Percentiles rank a stretch among this genome's conserved stretches.
These are phyloP conservation scores for Hydrangea macrophylla DNA, from an alignment of 148 eudicot species.

Conservation along the genomic window DNA sequence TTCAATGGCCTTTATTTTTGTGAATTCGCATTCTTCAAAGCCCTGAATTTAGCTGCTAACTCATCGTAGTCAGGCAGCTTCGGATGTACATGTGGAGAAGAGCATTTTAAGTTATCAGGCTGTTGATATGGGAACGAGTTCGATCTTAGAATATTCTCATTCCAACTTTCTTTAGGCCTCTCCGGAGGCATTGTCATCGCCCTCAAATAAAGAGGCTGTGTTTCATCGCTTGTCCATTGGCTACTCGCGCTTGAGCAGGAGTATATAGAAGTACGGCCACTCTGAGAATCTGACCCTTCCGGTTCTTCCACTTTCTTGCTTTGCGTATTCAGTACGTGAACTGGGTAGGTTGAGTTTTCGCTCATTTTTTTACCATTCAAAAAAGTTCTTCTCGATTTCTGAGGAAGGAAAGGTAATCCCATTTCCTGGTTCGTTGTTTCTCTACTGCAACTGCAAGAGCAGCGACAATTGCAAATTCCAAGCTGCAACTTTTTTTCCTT, in stretches of 20 bases:
- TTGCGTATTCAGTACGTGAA: too few relatives aligned
- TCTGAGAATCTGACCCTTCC: background rate
- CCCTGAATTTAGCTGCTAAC: slow-evolving; percentile 51
- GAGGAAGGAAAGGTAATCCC: background rate
- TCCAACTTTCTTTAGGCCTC: slow-evolving; percentile 9
- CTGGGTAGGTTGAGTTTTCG: background rate
- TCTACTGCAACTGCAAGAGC: too few relatives aligned
- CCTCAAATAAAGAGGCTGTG: slow-evolving; percentile 20
- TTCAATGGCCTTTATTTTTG: slow-evolving; percentile 11
- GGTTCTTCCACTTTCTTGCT: background rate
- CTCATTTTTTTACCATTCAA: background rate
- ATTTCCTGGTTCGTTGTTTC: background rate
- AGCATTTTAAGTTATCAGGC: slow-evolving; percentile 4
- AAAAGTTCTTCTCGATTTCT: background rate
- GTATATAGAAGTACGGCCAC: background rate
- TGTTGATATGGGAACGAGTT: slow-evolving; percentile 31
- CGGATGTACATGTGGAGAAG: slow-evolving; percentile 59
- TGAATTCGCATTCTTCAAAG: slow-evolving; percentile 49
- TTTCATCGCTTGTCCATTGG: background rate
- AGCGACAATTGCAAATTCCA: background rate
- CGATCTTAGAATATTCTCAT: slow-evolving; percentile 17
- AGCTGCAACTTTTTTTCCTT: background rate
- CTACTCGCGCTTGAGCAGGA: background rate
- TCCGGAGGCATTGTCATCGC: slow-evolving; percentile 37
- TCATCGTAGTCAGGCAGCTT: slow-evolving; percentile 83